These are phyloP conservation scores for Stachybotrys chlorohalonatus DNA, from an alignment of 2,329 filamentous ascomycete species.

Conservation along the genomic window DNA sequence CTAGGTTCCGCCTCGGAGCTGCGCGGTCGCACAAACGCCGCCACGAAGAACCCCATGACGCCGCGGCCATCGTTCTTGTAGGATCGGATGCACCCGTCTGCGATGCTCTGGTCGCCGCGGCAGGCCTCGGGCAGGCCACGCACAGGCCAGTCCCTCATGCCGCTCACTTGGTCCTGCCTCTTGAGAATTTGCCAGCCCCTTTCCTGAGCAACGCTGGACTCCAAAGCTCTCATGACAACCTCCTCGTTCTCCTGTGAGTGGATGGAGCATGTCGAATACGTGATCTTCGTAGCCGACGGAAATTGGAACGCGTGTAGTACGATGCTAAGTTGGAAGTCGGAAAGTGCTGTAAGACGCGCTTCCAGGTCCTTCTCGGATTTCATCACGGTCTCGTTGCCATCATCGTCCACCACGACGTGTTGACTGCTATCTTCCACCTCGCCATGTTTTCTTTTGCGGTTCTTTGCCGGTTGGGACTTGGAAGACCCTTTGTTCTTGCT, in stretches of 20 bases:
- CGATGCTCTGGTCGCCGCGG: conserved; percentile 41
- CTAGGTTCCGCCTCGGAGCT: conserved; percentile 2
- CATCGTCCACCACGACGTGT: conserved; percentile 44
- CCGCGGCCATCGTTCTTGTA: conserved; percentile 73
- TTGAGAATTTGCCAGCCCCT: conserved; percentile 71
- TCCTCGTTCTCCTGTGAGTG: conserved; percentile 82
- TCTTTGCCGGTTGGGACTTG: conserved; percentile 18
- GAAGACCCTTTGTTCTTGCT: conserved; percentile 5
- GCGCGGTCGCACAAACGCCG: conserved; percentile 55
- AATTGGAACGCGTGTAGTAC: conserved; percentile 80
- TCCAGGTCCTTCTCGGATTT: conserved; percentile 47
- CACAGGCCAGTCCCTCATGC: conserved; percentile 68
- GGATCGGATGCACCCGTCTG: conserved; percentile 72
- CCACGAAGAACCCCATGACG: conserved; percentile 94
- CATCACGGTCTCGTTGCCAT: conserved; percentile 45
- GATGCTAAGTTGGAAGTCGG: conserved; percentile 73
- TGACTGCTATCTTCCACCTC: conserved; percentile 20
- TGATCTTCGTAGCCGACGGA: conserved; percentile 63
- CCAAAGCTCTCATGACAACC: conserved; percentile 66
- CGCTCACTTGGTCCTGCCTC: conserved; percentile 63
- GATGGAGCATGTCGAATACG: conserved; percentile 90
- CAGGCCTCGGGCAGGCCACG: conserved; percentile 46
- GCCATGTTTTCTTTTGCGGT: conserved; percentile 37
- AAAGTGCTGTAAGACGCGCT: conserved; percentile 61
- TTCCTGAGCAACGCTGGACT: conserved; percentile 54